These are phyloP conservation scores for Speleostelium caveatum DNA, from an alignment of 78 protist species.

Conservation along the genomic window DNA sequence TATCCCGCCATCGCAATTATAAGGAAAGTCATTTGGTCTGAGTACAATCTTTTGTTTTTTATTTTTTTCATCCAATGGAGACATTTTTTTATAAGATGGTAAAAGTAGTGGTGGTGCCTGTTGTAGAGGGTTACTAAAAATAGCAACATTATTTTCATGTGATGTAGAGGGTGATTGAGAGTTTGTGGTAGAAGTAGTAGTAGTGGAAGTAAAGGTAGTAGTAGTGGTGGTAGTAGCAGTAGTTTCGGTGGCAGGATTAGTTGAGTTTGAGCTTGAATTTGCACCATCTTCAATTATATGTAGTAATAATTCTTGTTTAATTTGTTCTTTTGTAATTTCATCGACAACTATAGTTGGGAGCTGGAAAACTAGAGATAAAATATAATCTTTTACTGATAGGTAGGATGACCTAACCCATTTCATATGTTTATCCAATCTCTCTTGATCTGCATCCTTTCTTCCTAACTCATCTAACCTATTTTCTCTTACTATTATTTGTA, in stretches of 20 bases:
- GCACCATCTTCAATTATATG: not conserved
- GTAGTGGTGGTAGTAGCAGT: not conserved
- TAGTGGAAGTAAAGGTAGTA: not conserved
- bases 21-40: conserved; percentile 66
- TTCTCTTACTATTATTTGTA: conserved; percentile 15
- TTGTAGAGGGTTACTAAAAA: too few relatives aligned
- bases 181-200: not conserved
- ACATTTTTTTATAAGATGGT: not conserved
- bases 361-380: conserved; percentile 13
- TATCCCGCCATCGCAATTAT: conserved; percentile 14
- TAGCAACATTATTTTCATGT: not conserved
- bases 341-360: conserved; percentile 7
- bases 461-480: conserved; percentile 35
- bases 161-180: not conserved
- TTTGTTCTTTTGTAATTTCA: not conserved
- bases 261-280: not conserved
- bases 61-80: not conserved
- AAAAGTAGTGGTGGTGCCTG: too few relatives aligned
- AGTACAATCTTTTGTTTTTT: conserved; percentile 30
- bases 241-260: too few relatives aligned
- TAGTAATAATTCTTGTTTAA: too few relatives aligned
- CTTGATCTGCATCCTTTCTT: conserved; percentile 9
- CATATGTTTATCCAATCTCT: conserved; percentile 20
- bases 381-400: conserved; percentile 27
- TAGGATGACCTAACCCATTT: not conserved